Evolutionary conservation across 257 asterid genomes (phyloP).

Genomic region (Nicotiana otophora): DNA sequence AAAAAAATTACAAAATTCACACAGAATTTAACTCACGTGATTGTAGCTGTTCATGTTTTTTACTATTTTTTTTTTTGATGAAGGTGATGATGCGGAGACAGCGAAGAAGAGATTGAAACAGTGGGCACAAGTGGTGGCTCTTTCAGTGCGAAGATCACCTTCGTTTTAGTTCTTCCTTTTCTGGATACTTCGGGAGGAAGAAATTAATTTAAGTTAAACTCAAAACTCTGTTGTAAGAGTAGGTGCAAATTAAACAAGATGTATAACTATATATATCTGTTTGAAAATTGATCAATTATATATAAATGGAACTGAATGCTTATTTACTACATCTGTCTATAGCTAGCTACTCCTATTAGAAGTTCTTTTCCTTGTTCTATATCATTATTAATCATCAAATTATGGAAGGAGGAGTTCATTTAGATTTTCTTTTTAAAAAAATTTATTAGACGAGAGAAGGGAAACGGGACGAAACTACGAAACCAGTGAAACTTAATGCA

Average conservation of each 20-base stretch:
- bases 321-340: background rate
- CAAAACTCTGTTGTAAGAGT: background rate
- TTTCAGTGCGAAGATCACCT: slow-evolving; percentile 41
- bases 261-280: background rate
- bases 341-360: background rate
- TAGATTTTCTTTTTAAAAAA: no score
- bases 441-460: no score
- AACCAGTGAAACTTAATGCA: no score
- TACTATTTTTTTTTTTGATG: background rate
- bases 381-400: no score
- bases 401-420: no score
- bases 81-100: slow-evolving; percentile 50
- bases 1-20: background rate
- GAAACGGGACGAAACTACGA: no score
- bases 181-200: background rate
- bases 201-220: no score
- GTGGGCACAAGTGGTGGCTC: slow-evolving; percentile 86
- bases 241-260: background rate
- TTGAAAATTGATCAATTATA: background rate
- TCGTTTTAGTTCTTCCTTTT: background rate
- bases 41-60: background rate
- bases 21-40: no score
- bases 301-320: background rate
- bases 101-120: slow-evolving; percentile 58
- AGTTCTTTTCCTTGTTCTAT: background rate